phyloP scores from a whole-genome alignment of 371 early-diverging fungal genomes.

The Phascolomyces articulosus region DNA sequence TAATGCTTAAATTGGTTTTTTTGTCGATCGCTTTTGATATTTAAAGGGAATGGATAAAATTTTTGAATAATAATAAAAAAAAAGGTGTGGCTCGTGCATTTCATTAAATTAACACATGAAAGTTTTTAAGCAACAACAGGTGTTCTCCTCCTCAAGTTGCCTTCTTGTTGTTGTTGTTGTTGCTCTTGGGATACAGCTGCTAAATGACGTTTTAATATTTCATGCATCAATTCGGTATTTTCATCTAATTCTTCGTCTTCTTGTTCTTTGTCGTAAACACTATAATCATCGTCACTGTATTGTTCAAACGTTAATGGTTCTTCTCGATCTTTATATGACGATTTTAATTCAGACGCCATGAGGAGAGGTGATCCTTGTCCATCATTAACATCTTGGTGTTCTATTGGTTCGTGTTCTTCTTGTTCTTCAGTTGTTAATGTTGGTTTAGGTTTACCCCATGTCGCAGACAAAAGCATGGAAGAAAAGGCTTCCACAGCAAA shows the following conservation, averaged over 20 bases:
- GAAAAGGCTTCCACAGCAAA: constrained; percentile 45
- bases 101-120: not conserved
- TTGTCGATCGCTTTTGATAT: too few relatives aligned
- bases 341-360: not conserved
- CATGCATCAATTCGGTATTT: constrained; percentile 2
- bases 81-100: not conserved
- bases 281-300: not conserved
- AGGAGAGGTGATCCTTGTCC: too few relatives aligned
- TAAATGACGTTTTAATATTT: constrained; percentile 6
- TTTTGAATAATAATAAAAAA: too few relatives aligned
- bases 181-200: not conserved
- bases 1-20: too few relatives aligned
- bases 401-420: too few relatives aligned
- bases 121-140: not conserved
- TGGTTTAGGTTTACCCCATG: constrained; percentile 33
- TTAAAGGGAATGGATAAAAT: too few relatives aligned
- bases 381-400: not conserved
- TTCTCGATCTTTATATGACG: not conserved
- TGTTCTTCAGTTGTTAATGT: too few relatives aligned
- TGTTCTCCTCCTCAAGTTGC: not conserved
- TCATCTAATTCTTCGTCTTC: not conserved
- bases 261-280: not conserved
- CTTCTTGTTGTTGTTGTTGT: not conserved
- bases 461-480: constrained; percentile 33
- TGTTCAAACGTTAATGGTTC: not conserved